Evolutionary conservation across 2,329 filamentous ascomycete species (phyloP).

Genomic region (Fusarium newnesense): DNA sequence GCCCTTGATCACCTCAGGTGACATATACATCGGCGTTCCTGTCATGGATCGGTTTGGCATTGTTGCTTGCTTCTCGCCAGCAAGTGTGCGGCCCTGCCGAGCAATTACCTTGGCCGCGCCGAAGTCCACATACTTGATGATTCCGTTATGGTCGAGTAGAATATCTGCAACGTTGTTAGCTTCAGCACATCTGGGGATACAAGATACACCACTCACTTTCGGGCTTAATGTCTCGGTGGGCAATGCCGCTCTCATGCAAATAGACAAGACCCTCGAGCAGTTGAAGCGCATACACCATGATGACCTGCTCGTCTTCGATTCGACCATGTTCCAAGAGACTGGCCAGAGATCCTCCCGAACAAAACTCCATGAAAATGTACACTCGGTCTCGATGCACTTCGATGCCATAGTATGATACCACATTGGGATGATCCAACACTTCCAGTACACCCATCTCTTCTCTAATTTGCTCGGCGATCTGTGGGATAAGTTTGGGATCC

Average conservation of each 20-base stretch:
- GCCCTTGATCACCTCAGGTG: conserved; percentile 96
- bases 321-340: conserved; percentile 92
- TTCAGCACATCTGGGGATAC: background rate
- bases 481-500: conserved; percentile 94
- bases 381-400: conserved; percentile 98
- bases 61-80: conserved; percentile 66
- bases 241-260: conserved; percentile 89
- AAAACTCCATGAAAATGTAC: conserved; percentile 99
- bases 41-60: conserved; percentile 91
- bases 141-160: conserved; percentile 94
- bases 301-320: conserved; percentile 97
- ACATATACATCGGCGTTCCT: conserved; percentile 99
- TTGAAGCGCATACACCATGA: conserved; percentile 95
- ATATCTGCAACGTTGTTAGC: conserved; percentile 70
- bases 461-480: conserved; percentile 90
- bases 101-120: conserved; percentile 97
- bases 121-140: conserved; percentile 99
- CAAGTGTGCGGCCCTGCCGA: conserved; percentile 87
- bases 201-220: conserved; percentile 75
- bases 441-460: conserved; percentile 98
- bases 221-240: conserved; percentile 97
- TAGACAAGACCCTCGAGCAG: conserved; percentile 94
- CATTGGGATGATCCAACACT: conserved; percentile 95
- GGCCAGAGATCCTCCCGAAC: conserved; percentile 91
- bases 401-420: conserved; percentile 97